Evolutionary conservation across 768 basidiomycete species (phyloP).

Genomic region (Pleurotus tuber-regium): DNA sequence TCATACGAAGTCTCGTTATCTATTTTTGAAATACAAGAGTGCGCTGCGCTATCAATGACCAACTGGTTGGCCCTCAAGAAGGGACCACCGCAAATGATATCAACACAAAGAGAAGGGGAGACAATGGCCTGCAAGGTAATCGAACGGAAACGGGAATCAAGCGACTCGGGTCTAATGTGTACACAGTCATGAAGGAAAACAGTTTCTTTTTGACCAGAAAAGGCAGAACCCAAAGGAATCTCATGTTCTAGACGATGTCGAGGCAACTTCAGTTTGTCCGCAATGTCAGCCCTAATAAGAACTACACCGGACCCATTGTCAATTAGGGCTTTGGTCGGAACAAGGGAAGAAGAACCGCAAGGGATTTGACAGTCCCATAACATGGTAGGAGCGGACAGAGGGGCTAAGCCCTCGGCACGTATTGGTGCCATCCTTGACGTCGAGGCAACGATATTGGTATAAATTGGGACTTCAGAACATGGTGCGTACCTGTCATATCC

Average conservation of each 20-base stretch:
- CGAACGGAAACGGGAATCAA: background rate
- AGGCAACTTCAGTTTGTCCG: background rate
- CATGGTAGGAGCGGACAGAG: no score
- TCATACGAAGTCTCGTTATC: background rate
- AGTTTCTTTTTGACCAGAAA: no score
- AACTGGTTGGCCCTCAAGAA: background rate
- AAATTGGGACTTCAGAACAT: no score
- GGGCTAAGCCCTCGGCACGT: no score
- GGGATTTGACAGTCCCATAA: no score
- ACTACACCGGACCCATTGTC: background rate
- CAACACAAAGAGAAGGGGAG: background rate
- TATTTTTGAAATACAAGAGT: background rate
- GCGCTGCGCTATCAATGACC: background rate
- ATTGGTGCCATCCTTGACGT: no score
- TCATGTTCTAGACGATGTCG: background rate
- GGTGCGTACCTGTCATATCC: no score
- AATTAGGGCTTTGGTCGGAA: background rate
- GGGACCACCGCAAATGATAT: background rate
- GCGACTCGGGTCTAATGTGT: no score
- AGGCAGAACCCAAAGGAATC: background rate
- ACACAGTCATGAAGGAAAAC: no score
- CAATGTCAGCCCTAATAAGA: background rate
- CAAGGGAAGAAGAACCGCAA: conserved; percentile 2
- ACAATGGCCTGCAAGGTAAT: background rate
- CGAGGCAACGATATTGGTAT: no score